Conservation (phyloP, 345 rosid species). For the Dipteronia dyeriana region DNA sequence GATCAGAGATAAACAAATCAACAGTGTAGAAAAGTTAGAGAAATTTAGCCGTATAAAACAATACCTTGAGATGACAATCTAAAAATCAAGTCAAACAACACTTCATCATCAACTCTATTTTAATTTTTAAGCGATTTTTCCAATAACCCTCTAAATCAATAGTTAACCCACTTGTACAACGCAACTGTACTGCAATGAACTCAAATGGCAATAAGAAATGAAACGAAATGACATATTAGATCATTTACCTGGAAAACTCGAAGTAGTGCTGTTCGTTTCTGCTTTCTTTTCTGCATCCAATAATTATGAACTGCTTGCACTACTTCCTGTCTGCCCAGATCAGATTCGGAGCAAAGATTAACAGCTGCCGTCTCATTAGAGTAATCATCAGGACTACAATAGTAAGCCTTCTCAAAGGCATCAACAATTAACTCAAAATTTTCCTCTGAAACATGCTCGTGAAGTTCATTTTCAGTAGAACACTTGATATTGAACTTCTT, state of each 20-base stretch:
- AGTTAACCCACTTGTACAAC: not conserved
- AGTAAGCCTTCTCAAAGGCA: constrained; percentile 77
- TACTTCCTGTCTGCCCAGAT: constrained; percentile 58
- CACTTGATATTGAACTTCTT: constrained; percentile 48
- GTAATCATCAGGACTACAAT: constrained; percentile 55
- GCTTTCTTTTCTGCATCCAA: constrained; percentile 80
- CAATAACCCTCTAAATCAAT: not conserved
- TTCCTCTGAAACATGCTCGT: constrained; percentile 52
- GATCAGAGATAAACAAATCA: constrained; percentile 11
- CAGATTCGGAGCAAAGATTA: constrained; percentile 31
- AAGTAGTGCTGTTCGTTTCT: constrained; percentile 59
- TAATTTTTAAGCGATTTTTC: not conserved
- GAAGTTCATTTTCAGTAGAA: constrained; percentile 29
- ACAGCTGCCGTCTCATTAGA: constrained; percentile 53
- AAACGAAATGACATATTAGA: not conserved
- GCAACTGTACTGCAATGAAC: not conserved
- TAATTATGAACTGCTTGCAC: constrained; percentile 72
- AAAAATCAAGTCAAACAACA: not conserved
- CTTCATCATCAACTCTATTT: not conserved
- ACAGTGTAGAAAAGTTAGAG: not conserved
- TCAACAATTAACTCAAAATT: constrained; percentile 85
- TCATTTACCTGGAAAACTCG: constrained; percentile 83
- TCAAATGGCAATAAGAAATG: not conserved
- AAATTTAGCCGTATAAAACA: not conserved
- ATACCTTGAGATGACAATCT: not conserved